A percentile compares a stretch with the other conserved stretches of the same genome.
These are phyloP conservation scores for Dichomitus squalens DNA, from an alignment of 1,284 basidiomycete genomes.

Conservation along the genomic window DNA sequence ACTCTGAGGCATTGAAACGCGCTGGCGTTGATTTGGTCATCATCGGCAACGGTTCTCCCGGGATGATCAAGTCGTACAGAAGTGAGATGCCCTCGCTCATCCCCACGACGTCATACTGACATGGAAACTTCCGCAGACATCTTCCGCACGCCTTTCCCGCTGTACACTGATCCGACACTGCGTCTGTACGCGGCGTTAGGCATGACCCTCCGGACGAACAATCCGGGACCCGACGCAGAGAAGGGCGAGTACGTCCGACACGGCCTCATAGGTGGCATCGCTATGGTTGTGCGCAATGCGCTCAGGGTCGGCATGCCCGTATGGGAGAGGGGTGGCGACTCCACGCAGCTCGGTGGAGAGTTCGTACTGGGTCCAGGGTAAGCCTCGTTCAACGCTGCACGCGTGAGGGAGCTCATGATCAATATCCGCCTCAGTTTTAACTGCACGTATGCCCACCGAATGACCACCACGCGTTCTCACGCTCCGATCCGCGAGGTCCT, in stretches of 20 bases:
- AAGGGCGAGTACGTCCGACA: slow-evolving; percentile 67
- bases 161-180: slow-evolving; percentile 81
- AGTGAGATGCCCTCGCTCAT: slow-evolving; percentile 10
- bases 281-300: slow-evolving; percentile 70
- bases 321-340: slow-evolving; percentile 79
- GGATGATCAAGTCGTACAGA: slow-evolving; percentile 73
- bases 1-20: slow-evolving; percentile 54
- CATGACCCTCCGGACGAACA: slow-evolving; percentile 61
- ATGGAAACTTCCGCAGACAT: slow-evolving; percentile 47
- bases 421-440: slow-evolving; percentile 41
- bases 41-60: slow-evolving; percentile 77
- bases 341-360: slow-evolving; percentile 83
- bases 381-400: slow-evolving; percentile 25
- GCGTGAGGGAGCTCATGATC: slow-evolving; percentile 1
- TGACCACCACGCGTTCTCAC: slow-evolving; percentile 72
- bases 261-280: slow-evolving; percentile 63
- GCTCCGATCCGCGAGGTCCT: slow-evolving; percentile 70
- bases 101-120: neutral
- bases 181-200: slow-evolving; percentile 75
- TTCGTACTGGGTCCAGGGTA: slow-evolving; percentile 84
- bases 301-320: slow-evolving; percentile 74
- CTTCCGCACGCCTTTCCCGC: slow-evolving; percentile 57
- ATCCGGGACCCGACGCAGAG: slow-evolving; percentile 48
- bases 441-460: slow-evolving; percentile 71
- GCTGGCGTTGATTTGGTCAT: slow-evolving; percentile 65